Conservation (phyloP, 2,329 filamentous ascomycete genomes). For the Alternaria novae-zelandiae region DNA sequence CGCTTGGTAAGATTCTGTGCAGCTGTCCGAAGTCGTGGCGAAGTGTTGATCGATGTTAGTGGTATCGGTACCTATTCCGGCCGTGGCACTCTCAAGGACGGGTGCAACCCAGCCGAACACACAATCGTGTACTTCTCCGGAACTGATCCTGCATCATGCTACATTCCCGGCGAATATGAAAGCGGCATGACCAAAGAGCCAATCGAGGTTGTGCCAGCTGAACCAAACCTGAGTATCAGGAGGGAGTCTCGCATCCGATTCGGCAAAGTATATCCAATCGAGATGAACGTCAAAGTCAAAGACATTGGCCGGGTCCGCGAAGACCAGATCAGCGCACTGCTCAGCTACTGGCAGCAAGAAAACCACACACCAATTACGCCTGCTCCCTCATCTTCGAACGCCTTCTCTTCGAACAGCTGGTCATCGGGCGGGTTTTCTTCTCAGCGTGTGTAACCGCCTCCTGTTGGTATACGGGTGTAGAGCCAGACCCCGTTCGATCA, state of each 20-base stretch:
- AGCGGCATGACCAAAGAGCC: conserved; percentile 45
- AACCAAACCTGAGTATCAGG: conserved; percentile 31
- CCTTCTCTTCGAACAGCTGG: too few species aligned
- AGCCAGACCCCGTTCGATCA: too few species aligned
- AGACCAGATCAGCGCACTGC: conserved; percentile 28
- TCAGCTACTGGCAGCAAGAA: conserved; percentile 11
- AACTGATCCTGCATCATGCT: conserved; percentile 8
- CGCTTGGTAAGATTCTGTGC: conserved; percentile 19
- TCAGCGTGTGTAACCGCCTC: too few species aligned
- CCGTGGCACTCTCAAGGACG: conserved; percentile 46
- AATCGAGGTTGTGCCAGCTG: conserved; percentile 41
- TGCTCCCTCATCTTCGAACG: too few species aligned
- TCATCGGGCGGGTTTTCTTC: too few species aligned
- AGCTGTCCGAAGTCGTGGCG: too few species aligned
- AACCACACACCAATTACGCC: too few species aligned
- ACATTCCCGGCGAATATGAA: conserved; percentile 39
- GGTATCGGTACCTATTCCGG: conserved; percentile 51
- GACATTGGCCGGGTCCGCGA: conserved; percentile 47
- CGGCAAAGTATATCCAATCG: conserved; percentile 50
- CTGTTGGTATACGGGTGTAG: neutral
- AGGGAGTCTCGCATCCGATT: conserved; percentile 50
- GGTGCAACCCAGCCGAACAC: conserved; percentile 47
- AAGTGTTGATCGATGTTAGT: conserved; percentile 22
- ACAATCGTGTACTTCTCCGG: conserved; percentile 43
- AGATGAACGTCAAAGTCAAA: conserved; percentile 54